These are phyloP conservation scores for Zangia roseola DNA, from an alignment of 768 basidiomycete species.

Conservation along the genomic window DNA sequence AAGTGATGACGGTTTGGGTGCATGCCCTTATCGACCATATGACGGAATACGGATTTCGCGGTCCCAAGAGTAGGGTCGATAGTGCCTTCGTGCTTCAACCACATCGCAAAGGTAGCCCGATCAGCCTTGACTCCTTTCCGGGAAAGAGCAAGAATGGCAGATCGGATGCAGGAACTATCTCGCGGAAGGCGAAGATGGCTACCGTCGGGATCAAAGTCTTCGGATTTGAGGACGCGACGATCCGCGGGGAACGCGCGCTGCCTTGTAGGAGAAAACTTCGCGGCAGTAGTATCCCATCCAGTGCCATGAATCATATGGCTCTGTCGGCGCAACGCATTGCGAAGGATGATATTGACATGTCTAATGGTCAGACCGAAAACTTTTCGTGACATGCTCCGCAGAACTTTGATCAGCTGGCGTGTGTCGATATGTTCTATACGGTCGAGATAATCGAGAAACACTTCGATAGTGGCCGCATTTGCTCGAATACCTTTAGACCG, in stretches of 20 bases:
- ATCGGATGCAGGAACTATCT: conserved; percentile 34
- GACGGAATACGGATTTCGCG: conserved; percentile 53
- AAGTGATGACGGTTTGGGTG: conserved; percentile 73
- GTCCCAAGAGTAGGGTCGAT: conserved; percentile 48
- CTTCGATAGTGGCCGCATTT: conserved; percentile 52
- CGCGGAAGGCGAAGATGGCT: conserved; percentile 35
- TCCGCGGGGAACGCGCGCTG: conserved; percentile 15
- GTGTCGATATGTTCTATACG: conserved; percentile 44
- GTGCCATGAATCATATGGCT: conserved; percentile 42
- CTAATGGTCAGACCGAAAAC: conserved; percentile 48
- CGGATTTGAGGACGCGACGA: conserved; percentile 18
- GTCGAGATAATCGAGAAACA: conserved; percentile 53
- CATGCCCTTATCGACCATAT: conserved; percentile 66
- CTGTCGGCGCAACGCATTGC: conserved; percentile 51
- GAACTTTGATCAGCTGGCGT: conserved; percentile 43
- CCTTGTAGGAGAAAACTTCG: conserved; percentile 36
- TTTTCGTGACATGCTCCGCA: conserved; percentile 45
- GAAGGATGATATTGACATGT: conserved; percentile 57
- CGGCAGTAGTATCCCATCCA: conserved; percentile 47
- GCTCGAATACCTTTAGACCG: conserved; percentile 45
- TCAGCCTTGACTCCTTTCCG: conserved; percentile 54
- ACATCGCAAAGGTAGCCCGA: conserved; percentile 54
- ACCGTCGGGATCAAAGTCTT: conserved; percentile 48
- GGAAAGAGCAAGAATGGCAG: conserved; percentile 47
- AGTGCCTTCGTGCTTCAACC: conserved; percentile 61